Evolutionary conservation across 768 basidiomycete species (phyloP), one percentile per base, ranked within the genome.

Genomic region (Agaricus blazei): DNA sequence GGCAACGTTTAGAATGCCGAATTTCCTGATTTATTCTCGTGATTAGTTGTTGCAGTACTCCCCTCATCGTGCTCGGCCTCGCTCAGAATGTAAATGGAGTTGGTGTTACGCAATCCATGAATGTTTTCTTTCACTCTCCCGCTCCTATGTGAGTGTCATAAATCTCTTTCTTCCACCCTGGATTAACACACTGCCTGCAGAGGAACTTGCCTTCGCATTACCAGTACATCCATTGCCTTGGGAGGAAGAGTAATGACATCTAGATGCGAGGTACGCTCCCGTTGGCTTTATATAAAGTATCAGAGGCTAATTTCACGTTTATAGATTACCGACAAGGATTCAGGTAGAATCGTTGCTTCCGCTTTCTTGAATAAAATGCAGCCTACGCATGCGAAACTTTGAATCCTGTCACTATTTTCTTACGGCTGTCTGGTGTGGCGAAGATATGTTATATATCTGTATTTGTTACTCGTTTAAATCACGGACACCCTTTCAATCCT

Each of bases 321-420:
- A 31, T 29, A 88, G 85, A 73, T 89, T 44, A 60, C 80, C 38
- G 82, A 87, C 65, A 84, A 82, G 59, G 68, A 73, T 48, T 75
- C 77, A 2, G 84, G 85, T 15, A 71, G 80, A 55, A 69, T 82
- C 40, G 70, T 88, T 48, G 86, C 85, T 7, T 87, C 86, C 1
- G 84, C 84, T 1, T 79, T 82, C 58, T 68, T 87, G 48, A 86
- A 78, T 71, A 87, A 88, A 68, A 88, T 87, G 86, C 85, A 88
- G 64, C 87, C 87, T 56, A 66, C 65, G 6, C 55, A 68, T 37
- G 67, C 81, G 24, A 82, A 80, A 60, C 69, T 83, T 55, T 83
- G 46, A 62, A 12, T 38, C 14, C 2, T 23, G 28, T 36, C 24
- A 28, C 42, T 8, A 14, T 27, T 23, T 24, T 26, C 9, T 19